Evolutionary conservation across 169 alveolate species (phyloP), one percentile per base, ranked within the genome.

Genomic region (Cryptosporidium sp.): DNA sequence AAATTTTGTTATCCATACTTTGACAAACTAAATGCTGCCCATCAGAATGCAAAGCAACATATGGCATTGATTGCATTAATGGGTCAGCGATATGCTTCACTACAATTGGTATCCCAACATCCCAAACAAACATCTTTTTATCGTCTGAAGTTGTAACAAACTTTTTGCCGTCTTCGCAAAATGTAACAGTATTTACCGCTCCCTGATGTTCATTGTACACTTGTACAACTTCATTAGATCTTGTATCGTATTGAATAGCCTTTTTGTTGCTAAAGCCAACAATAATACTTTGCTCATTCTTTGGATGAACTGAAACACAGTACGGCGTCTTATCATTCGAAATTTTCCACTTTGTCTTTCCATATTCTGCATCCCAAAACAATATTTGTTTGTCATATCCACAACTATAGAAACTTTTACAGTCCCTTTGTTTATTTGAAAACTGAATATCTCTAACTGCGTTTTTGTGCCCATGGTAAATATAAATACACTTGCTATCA

Each of bases 291-390:
- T 94, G 96, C 67, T 95, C 96, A 67, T 96, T 97, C 4, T 72
- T 85, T n/a, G 98, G 98, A 92, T 97, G 94, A 52, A 96, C 94
- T 69, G 97, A 94, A 37, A 97, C 95, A 72, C 99, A 96, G 92
- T 95, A 97, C 33, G 99, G 99, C 6, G 97, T 95, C 73, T 96
- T 96, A 67, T 95, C 95, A 69, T 95, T 94, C 52, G 93, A 92
- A 85, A 95, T 96, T 31, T 96, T 95, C 85, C 97, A 93, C 58
- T 94, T 93, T 12, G 96, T 96, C 95, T 97, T 97, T 3, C 99
- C 99, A 69, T 98, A 96, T 93, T 98, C 99, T 2, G 99, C 97
- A 91, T 98, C 99, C 99, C 99, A 98, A 72, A 93, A 95, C 58
- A 96, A 92, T 5, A 96, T 94, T 44, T 94, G 95, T 89, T 96